Conservation (phyloP, 164 flowering plant species). For the Annona cherimola region DNA sequence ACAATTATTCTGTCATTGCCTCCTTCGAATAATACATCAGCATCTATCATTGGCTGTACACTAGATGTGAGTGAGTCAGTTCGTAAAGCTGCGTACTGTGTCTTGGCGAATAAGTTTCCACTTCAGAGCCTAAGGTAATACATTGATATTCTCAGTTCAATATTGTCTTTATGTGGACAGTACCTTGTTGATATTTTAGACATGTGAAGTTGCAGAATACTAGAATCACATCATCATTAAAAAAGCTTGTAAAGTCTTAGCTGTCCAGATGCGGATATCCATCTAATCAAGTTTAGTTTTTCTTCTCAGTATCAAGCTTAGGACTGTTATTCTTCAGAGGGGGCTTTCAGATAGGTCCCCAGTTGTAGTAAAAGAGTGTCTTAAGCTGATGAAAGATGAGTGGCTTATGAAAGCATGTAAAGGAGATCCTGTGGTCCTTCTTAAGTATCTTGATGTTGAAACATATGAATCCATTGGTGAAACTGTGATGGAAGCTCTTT, state of each 20-base stretch:
- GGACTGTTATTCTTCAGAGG: slow-evolving; percentile 78
- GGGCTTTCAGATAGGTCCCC: slow-evolving; percentile 89
- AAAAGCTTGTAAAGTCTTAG: background rate
- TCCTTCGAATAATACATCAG: slow-evolving; percentile 60
- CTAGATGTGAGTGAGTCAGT: slow-evolving; percentile 85
- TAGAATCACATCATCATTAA: background rate
- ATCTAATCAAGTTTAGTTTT: slow-evolving; percentile 2
- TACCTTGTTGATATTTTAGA: background rate
- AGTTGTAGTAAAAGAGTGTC: slow-evolving; percentile 68
- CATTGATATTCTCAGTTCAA: background rate
- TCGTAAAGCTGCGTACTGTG: slow-evolving; percentile 79
- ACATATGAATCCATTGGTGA: slow-evolving; percentile 89
- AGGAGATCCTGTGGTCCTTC: slow-evolving; percentile 68
- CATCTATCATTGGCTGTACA: slow-evolving; percentile 63
- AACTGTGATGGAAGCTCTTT: slow-evolving; percentile 66
- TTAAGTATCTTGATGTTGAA: slow-evolving; percentile 95
- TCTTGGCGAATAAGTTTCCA: slow-evolving; percentile 83
- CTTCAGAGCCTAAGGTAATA: slow-evolving; percentile 87
- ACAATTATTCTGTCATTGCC: slow-evolving; percentile 77
- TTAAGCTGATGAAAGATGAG: slow-evolving; percentile 75
- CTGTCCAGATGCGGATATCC: background rate
- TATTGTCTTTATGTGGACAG: background rate
- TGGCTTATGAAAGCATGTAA: slow-evolving; percentile 82
- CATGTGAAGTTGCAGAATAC: background rate
- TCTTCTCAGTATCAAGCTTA: slow-evolving; percentile 65